Conservation (phyloP, 208 protist species). For the Naegleria gruberi region DNA sequence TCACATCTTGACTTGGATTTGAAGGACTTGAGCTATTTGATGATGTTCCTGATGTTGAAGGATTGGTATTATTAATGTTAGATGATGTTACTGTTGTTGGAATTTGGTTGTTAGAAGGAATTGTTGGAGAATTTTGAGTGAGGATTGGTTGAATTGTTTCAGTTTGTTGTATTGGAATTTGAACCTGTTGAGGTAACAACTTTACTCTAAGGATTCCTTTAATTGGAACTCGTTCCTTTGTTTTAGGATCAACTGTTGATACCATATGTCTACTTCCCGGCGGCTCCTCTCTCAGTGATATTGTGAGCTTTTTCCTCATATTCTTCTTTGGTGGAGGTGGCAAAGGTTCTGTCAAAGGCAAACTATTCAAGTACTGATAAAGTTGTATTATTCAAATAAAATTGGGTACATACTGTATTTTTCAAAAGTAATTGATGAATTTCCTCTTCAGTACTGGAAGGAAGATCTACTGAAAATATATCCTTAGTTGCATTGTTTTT, state of each 20-base stretch:
- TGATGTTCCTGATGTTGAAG: not conserved
- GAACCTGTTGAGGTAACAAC: not conserved
- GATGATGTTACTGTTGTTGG: too few relatives aligned
- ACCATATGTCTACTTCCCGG: not conserved
- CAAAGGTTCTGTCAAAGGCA: not conserved
- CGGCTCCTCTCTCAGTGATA: not conserved
- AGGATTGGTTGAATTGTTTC: not conserved
- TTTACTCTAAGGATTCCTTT: not conserved
- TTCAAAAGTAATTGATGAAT: not conserved
- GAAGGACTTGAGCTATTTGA: too few relatives aligned
- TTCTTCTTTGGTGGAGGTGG: not conserved
- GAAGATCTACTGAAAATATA: not conserved
- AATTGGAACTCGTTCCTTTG: not conserved
- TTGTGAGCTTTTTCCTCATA: not conserved
- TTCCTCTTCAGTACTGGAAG: not conserved
- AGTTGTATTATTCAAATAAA: not conserved
- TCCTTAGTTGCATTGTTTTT: slow-evolving; percentile 48
- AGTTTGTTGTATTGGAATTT: not conserved
- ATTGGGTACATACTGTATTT: not conserved
- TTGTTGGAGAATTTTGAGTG: not conserved
- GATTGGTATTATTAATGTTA: not conserved
- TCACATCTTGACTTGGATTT: too few relatives aligned
- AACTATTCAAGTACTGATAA: not conserved
- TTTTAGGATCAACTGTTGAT: not conserved
- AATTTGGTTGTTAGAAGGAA: too few relatives aligned